phyloP scores from a whole-genome alignment of 2,329 filamentous ascomycete species.

The Cyphellophora attinorum region DNA sequence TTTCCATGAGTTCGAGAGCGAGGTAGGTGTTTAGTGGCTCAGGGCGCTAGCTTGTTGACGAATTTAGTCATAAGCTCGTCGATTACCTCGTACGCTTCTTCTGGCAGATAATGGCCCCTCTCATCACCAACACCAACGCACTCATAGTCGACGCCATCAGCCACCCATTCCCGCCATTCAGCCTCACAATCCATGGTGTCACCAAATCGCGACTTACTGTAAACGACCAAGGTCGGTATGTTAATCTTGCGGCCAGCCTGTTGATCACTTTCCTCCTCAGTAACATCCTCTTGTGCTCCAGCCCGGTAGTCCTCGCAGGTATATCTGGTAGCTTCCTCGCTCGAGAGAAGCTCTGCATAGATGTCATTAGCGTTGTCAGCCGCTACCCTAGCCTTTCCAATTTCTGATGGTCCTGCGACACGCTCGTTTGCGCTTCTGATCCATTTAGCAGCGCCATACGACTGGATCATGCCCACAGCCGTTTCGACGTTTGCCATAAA shows the following conservation, averaged over 20 bases:
- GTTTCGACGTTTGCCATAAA: conserved; percentile 36
- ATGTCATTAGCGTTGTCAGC: conserved; percentile 29
- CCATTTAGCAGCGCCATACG: conserved; percentile 31
- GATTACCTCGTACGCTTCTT: conserved; percentile 26
- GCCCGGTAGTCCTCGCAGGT: conserved; percentile 39
- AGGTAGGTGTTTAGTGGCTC: no score
- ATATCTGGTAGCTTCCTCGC: conserved; percentile 31
- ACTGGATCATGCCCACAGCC: conserved; percentile 32
- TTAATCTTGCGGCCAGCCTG: conserved; percentile 31
- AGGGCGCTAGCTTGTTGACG: conserved; percentile 1
- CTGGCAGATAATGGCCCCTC: conserved; percentile 35
- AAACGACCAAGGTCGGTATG: conserved; percentile 33
- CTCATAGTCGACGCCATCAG: conserved; percentile 21
- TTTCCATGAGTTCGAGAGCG: no score
- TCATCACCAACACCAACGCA: conserved; percentile 25
- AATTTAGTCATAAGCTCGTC: neutral
- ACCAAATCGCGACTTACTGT: conserved; percentile 31
- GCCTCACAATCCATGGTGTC: conserved; percentile 30
- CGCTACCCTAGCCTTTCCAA: conserved; percentile 10
- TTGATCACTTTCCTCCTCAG: conserved; percentile 35
- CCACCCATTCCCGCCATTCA: conserved; percentile 36
- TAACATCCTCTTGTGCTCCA: conserved; percentile 30
- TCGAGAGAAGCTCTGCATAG: conserved; percentile 31
- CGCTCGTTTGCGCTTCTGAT: conserved; percentile 23
- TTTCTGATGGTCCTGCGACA: conserved; percentile 18